Evolutionary conservation across 306 rosid species (phyloP).

Genomic region (Cyclanthera cordifolia): DNA sequence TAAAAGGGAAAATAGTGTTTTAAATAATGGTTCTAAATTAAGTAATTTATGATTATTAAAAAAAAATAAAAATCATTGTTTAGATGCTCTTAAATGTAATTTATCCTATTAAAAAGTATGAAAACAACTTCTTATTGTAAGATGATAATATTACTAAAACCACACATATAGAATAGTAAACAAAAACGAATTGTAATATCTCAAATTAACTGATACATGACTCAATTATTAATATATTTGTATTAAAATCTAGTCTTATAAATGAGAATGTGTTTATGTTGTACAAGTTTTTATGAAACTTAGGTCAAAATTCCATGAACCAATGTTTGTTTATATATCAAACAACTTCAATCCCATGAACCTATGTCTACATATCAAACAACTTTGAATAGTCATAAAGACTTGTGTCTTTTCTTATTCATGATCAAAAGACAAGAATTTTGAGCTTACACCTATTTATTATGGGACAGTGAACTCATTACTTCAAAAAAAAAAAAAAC

Average conservation of each 20-base stretch:
- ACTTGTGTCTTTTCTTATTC: background rate
- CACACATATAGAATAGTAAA: no score
- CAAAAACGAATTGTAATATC: no score
- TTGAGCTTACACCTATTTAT: background rate
- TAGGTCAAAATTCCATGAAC: background rate
- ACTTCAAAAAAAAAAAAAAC: no score
- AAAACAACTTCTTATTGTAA: no score
- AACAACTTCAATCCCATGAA: background rate
- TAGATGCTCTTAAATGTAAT: conserved; percentile 7
- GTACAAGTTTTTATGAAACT: background rate
- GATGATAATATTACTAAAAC: no score
- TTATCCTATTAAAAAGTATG: background rate
- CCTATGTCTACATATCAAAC: background rate
- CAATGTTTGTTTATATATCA: no score
- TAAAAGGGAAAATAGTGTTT: no score
- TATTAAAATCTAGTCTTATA: background rate
- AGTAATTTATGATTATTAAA: background rate
- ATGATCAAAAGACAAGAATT: background rate
- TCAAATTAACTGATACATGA: background rate
- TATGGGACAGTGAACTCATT: background rate
- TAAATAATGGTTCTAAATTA: no score
- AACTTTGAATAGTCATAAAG: background rate
- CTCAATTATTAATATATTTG: background rate
- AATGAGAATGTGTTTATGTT: background rate
- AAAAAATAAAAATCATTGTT: background rate